Percentiles rank a stretch among this genome's conserved stretches.
Conservation (phyloP, 106 monocot genomes). For the Dendrobium catenatum region DNA sequence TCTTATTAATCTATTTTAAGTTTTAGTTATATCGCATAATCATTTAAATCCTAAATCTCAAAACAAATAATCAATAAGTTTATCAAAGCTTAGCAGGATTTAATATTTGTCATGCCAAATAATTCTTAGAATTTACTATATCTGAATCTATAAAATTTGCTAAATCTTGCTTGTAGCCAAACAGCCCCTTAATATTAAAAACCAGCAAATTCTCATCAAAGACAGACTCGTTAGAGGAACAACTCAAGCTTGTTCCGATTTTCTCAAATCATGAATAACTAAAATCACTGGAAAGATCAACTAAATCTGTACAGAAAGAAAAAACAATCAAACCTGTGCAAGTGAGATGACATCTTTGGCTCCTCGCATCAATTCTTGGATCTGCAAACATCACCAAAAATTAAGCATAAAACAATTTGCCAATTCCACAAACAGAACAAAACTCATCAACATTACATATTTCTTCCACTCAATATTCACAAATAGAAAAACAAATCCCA, state of each 20-base stretch:
- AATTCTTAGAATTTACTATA: no score
- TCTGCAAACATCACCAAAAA: constrained; percentile 32
- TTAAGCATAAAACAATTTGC: neutral
- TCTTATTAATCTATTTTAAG: neutral
- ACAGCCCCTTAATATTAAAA: neutral
- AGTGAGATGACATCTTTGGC: constrained; percentile 65
- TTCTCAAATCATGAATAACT: neutral
- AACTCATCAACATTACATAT: neutral
- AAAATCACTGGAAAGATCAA: neutral
- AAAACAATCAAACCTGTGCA: constrained; percentile 58
- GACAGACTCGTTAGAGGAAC: no score
- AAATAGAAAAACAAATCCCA: constrained; percentile 5
- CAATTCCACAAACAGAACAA: neutral
- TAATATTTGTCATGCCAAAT: no score
- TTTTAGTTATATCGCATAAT: neutral
- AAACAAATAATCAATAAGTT: no score
- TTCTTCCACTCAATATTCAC: neutral
- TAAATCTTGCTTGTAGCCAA: no score
- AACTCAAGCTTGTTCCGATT: no score
- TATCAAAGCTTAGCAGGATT: no score
- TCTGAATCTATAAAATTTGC: no score
- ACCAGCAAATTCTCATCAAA: neutral
- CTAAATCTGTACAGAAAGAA: neutral
- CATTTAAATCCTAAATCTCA: no score
- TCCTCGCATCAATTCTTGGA: constrained; percentile 68